Base-by-base conservation (phyloP, 208 protist species). In the Porcisia deanei region DNA sequence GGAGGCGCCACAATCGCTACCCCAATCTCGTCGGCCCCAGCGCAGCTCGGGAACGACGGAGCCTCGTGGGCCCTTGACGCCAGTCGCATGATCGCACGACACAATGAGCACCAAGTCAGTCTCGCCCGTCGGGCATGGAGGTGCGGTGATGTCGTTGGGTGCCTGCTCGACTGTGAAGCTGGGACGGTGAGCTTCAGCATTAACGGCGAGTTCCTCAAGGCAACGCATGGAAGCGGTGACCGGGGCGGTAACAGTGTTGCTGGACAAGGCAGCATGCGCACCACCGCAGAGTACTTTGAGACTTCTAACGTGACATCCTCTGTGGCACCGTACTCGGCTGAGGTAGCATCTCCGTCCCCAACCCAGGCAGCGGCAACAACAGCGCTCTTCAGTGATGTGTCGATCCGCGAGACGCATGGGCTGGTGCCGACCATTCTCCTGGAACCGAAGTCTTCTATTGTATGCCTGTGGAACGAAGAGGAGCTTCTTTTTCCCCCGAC, bases 91-190 rank as follows among this genome's bases (percentile, higher is more conserved):
- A 84, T 92, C 9, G 89, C 86, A 43, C 81, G 89, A 49, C 89
- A 95, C 80, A 88, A 87, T 77, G 83, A 81, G 18, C 84, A 87
- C 53, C 88, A 96, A 54, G 66, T 82, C n/a, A 93, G 81, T 68
- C 68, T 94, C 2, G 69, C 84, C 5, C 81, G 83, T 30, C 87
- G 83, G 6, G 45, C 73, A 43, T 97, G 93, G 93, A 88, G 85
- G 72, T 90, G 92, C 52, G 92, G 93, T 25, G 93, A 98, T 60
- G 87, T 98, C 2, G 74, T 98, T 3, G 95, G 95, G 14, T 98
- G 95, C 64, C 69, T 93, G 68, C 76, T 98, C 1, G 92, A 98
- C 85, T 96, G 92, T 72, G 89, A 97, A 65, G 80, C 80, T 4
- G 83, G 85, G 16, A 89, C 82, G 0, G 92, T 98, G 60, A 49